Evolutionary conservation across 345 rosid genomes (phyloP).

Genomic region (Rhodamnia rubescens): DNA sequence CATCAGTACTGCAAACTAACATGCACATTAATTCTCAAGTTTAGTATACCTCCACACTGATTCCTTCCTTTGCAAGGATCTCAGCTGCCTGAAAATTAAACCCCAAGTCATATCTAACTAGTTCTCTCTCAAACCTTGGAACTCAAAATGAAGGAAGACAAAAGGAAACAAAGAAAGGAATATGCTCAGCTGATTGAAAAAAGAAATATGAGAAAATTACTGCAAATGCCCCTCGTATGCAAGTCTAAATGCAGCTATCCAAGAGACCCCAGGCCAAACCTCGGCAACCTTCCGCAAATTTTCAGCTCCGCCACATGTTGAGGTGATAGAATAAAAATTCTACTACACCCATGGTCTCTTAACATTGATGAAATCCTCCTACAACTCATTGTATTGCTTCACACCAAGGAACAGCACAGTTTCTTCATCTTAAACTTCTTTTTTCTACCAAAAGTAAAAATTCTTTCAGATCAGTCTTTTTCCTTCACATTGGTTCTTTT

Average conservation of each 20-base stretch:
- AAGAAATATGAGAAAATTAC: neutral
- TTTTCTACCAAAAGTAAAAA: neutral
- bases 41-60: constrained; percentile 64
- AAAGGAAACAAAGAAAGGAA: neutral
- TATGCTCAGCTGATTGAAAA: neutral
- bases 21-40: neutral
- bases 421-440: neutral
- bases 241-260: neutral
- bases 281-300: neutral
- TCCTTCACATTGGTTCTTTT: neutral
- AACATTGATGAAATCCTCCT: neutral
- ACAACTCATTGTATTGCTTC: neutral
- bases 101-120: neutral
- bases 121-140: neutral
- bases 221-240: neutral
- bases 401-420: neutral
- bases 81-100: constrained; percentile 61
- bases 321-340: neutral
- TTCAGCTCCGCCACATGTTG: neutral
- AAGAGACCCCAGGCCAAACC: neutral
- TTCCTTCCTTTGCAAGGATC: constrained; percentile 77
- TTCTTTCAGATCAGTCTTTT: neutral
- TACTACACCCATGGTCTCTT: neutral
- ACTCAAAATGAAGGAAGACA: neutral
- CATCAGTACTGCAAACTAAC: neutral